A percentile compares a stretch with the other conserved stretches of the same genome.
Evolutionary conservation across 306 rosid species (phyloP).

Genomic region (Sophora flavescens): DNA sequence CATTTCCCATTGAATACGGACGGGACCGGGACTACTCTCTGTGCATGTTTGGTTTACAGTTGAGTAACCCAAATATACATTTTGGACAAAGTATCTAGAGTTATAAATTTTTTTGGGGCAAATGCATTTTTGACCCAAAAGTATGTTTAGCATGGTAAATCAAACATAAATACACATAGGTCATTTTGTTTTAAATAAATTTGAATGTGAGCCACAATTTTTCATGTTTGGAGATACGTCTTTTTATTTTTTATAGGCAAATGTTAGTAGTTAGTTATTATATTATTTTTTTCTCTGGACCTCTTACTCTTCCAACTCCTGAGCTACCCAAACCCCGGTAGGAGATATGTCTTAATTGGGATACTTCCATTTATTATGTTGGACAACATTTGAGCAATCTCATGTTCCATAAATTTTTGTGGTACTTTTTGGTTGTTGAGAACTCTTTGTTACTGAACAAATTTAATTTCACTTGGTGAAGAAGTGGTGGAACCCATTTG

Average conservation of each 20-base stretch:
- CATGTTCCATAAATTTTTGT: conserved; percentile 30
- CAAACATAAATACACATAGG: not conserved
- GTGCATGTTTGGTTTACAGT: too few relatives aligned
- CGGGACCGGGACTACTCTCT: conserved; percentile 16
- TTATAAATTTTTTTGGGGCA: too few relatives aligned
- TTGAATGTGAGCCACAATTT: conserved; percentile 52
- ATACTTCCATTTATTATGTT: conserved; percentile 47
- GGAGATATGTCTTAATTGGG: conserved; percentile 45
- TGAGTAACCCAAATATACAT: too few relatives aligned
- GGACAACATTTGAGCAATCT: conserved; percentile 35
- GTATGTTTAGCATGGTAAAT: too few relatives aligned
- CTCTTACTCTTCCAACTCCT: too few relatives aligned
- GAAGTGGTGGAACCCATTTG: conserved; percentile 41
- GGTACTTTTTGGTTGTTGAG: conserved; percentile 37
- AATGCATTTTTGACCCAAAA: too few relatives aligned
- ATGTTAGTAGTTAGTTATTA: too few relatives aligned
- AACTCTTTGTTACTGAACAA: conserved; percentile 22
- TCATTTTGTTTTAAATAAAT: conserved; percentile 37
- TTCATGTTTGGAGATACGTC: conserved; percentile 45
- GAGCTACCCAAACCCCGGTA: too few relatives aligned
- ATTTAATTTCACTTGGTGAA: conserved; percentile 1
- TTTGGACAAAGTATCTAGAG: too few relatives aligned
- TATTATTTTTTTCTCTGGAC: too few relatives aligned
- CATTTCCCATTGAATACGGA: conserved; percentile 46
- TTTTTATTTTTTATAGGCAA: too few relatives aligned